phyloP scores from a whole-genome alignment of 2,329 filamentous ascomycete genomes.

The Thermomyces lanuginosus region DNA sequence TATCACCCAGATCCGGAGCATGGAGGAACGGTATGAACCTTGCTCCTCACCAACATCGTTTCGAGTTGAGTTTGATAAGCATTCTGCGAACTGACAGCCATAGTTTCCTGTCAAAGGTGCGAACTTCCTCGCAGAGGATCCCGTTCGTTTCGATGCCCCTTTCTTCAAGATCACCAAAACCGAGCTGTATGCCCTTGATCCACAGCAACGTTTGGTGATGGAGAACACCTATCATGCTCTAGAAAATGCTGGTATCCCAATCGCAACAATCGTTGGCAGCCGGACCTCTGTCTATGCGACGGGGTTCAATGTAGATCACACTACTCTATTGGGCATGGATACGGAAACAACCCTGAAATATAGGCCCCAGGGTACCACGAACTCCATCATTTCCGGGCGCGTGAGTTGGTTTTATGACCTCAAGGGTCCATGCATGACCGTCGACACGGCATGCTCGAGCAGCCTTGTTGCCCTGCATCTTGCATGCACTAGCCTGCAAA shows the following conservation, averaged over 20 bases:
- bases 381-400: slow-evolving; percentile 18
- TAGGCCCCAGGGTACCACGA: slow-evolving; percentile 12
- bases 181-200: slow-evolving; percentile 5
- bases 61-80: no score
- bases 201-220: slow-evolving; percentile 17
- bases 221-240: slow-evolving; percentile 7
- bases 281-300: slow-evolving; percentile 20
- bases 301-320: slow-evolving; percentile 16
- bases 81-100: neutral
- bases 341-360: slow-evolving; percentile 8
- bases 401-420: slow-evolving; percentile 9
- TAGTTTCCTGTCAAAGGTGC: slow-evolving; percentile 10
- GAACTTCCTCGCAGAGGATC: slow-evolving; percentile 10
- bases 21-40: slow-evolving; percentile 15
- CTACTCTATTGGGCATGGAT: slow-evolving; percentile 6
- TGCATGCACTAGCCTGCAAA: slow-evolving; percentile 4
- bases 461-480: slow-evolving; percentile 7
- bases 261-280: slow-evolving; percentile 15
- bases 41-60: slow-evolving; percentile 1
- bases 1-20: slow-evolving; percentile 25
- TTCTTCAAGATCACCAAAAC: slow-evolving; percentile 10
- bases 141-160: slow-evolving; percentile 14
- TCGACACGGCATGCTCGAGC: slow-evolving; percentile 10
- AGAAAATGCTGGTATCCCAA: slow-evolving; percentile 13
- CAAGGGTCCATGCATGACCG: slow-evolving; percentile 5